Evolutionary conservation across 2,329 filamentous ascomycete species (phyloP), one percentile per base, ranked within the genome.

Genomic region (Penicillium sp.): DNA sequence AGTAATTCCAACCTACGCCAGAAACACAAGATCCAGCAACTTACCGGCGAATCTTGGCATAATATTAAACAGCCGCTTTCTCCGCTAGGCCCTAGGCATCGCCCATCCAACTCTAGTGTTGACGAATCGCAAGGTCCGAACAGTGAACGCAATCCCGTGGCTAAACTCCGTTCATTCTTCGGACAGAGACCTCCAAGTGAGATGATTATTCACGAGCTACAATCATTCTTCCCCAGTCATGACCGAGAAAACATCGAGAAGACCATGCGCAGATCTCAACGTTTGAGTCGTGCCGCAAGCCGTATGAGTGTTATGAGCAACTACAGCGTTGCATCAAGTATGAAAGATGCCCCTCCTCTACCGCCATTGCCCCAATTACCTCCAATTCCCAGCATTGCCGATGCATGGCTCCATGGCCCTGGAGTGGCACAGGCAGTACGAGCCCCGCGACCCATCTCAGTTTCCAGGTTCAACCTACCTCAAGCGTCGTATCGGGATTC

Each of bases 151-250:
- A 70, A 72, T 34, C 69, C 73, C 2, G 68, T 72, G 47, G 70
- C 73, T 23, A 79, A 75, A 56, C 61, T 79, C 16, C 76, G 78
- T n/a, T 78, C 77, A 63, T 97, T 97, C 76, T 94, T 95, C 68
- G 93, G 93, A 34, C 87, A 94, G 62, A 84, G 94, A 66, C 94
- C 94, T 19, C 94, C 94, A 1, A 97, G 93, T 77, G 94, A 99
- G 78, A 84, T 99, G 72, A 99, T 99, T 70, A 93, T 93, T 27
- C 96, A 94, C 23, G 94, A 99, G 71, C 80, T 99, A 58, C 94
- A 91, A 1, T 96, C 92, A 0, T 99, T 97, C 79, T 99, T 99
- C 81, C 94, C 94, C 0, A 92, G 96, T 69, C 93, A 97, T 68
- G 87, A 92, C 49, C 87, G 91, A 55, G 92, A 96, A 71, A 91